Percentiles rank a stretch among this genome's conserved stretches.
These are phyloP conservation scores for Mycena vitilis DNA, from an alignment of 768 basidiomycete genomes.

Conservation along the genomic window DNA sequence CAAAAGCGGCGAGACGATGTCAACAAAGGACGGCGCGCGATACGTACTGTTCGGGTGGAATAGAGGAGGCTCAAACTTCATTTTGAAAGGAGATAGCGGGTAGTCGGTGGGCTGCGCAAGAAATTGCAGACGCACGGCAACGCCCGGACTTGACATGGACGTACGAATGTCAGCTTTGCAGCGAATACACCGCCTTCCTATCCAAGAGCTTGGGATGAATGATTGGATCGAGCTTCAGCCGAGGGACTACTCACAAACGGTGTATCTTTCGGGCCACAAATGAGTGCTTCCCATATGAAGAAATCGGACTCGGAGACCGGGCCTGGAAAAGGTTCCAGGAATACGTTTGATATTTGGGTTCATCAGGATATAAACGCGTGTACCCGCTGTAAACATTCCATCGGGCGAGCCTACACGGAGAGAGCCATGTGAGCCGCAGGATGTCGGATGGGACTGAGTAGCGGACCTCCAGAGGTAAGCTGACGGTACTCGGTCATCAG, in stretches of 20 bases:
- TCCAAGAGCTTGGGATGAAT: constrained; percentile 15
- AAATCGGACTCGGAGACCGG: constrained; percentile 93
- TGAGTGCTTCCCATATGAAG: constrained; percentile 96
- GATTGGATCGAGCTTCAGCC: not conserved
- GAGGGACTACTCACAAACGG: constrained; percentile 75
- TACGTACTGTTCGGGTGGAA: constrained; percentile 91
- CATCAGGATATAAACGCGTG: constrained; percentile 28
- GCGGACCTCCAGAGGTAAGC: constrained; percentile 79
- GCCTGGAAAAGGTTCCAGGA: constrained; percentile 54
- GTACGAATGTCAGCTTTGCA: constrained; percentile 91
- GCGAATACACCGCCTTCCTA: constrained; percentile 96
- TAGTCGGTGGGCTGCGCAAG: constrained; percentile 84
- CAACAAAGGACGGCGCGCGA: not conserved
- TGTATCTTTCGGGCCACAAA: constrained; percentile 93
- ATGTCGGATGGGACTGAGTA: constrained; percentile 17
- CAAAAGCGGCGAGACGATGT: not conserved
- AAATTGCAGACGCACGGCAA: not conserved
- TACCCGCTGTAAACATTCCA: constrained; percentile 95
- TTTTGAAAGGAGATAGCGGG: constrained; percentile 98
- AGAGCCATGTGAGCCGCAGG: not conserved
- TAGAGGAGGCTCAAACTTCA: constrained; percentile 97
- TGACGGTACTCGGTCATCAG: constrained; percentile 96
- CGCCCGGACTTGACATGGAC: constrained; percentile 45
- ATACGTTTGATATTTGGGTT: constrained; percentile 13
- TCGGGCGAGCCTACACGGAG: constrained; percentile 78